Percentiles rank a stretch among this genome's conserved stretches.
Evolutionary conservation across 176 grass and related monocot genomes (phyloP).

Genomic region (Oryza glaberrima): DNA sequence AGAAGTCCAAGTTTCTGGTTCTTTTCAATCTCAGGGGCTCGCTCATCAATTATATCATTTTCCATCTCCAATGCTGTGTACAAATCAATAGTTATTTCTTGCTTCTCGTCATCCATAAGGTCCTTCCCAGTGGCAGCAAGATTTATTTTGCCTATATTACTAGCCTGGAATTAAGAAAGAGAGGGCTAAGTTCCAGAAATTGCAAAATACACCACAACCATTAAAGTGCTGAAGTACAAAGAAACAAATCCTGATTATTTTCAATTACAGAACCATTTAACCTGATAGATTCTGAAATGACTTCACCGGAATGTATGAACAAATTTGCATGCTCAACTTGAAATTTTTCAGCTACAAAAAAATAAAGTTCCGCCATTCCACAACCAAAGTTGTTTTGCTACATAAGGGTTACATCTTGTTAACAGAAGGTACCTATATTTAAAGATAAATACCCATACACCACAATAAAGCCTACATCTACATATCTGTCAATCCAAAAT

Average conservation of each 20-base stretch:
- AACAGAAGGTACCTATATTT: background rate
- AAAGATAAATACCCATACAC: background rate
- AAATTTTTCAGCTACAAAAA: conserved; percentile 16
- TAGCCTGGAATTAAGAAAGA: conserved; percentile 65
- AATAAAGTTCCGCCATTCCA: conserved; percentile 12
- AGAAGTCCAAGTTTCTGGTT: conserved; percentile 99
- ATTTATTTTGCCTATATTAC: conserved; percentile 99
- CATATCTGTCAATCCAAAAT: background rate
- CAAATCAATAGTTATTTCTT: conserved; percentile 91
- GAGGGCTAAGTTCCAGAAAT: conserved; percentile 20
- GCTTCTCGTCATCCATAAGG: conserved; percentile 98
- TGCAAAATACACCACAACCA: background rate
- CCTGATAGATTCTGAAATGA: background rate
- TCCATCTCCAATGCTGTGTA: conserved; percentile 92
- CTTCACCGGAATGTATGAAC: background rate
- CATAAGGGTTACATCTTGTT: background rate
- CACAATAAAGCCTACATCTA: background rate
- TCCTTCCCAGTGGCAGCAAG: conserved; percentile 98
- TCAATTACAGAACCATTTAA: background rate
- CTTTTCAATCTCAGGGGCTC: conserved; percentile 77
- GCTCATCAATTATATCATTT: conserved; percentile 75
- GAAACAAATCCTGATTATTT: background rate
- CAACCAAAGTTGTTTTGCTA: background rate
- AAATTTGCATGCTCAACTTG: background rate
- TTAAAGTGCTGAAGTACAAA: background rate